phyloP scores from a whole-genome alignment of 345 rosid genomes.

The Melaleuca alternifolia region DNA sequence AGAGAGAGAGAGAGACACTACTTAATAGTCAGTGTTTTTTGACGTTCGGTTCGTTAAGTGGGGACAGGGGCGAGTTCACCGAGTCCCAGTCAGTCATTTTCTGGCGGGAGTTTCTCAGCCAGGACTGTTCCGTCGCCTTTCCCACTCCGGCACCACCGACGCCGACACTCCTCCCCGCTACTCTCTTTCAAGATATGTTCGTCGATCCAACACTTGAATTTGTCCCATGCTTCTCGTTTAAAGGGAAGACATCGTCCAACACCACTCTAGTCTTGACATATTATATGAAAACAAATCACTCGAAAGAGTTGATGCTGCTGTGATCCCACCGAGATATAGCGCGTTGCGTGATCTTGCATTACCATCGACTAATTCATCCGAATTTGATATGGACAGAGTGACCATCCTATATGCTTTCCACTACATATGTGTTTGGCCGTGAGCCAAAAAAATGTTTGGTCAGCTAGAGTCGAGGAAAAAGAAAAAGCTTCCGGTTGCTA shows the following conservation, averaged over 20 bases:
- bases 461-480: neutral
- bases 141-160: neutral
- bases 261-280: neutral
- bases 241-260: neutral
- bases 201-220: neutral
- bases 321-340: rapidly evolving
- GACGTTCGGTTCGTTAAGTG: neutral
- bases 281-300: neutral
- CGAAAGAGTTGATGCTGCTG: rapidly evolving
- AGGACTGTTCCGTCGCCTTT: neutral
- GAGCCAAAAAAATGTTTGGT: neutral
- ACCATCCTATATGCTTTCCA: neutral
- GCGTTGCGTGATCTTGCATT: rapidly evolving
- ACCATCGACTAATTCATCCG: neutral
- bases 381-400: neutral
- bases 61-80: neutral
- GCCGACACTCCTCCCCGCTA: neutral
- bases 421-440: neutral
- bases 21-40: neutral
- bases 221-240: neutral
- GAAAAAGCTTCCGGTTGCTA: neutral
- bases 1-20: neutral
- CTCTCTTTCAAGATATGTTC: neutral
- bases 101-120: neutral
- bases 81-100: neutral